Evolutionary conservation across 495 filamentous ascomycete genomes (phyloP).

Genomic region (Podospora pseudopauciseta): DNA sequence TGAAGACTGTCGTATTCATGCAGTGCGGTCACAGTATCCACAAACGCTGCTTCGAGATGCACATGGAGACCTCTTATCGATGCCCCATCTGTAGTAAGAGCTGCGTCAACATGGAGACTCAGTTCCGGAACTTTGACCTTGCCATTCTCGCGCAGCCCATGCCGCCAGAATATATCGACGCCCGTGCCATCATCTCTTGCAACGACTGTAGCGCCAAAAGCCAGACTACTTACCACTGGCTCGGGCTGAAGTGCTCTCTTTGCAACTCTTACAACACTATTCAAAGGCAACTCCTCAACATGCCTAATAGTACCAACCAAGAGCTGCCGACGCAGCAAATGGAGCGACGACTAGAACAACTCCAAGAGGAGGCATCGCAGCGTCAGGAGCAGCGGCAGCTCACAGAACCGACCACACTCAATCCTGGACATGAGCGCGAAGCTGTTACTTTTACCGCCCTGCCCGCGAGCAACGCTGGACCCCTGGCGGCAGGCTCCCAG

Average conservation of each 20-base stretch:
- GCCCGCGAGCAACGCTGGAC: neutral
- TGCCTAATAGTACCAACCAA: conserved; percentile 21
- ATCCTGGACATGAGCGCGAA: neutral
- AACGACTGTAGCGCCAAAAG: conserved; percentile 92
- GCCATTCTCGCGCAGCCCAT: conserved; percentile 87
- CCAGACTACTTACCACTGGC: conserved; percentile 85
- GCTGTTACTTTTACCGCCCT: neutral
- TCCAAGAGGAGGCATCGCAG: neutral
- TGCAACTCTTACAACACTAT: conserved; percentile 84
- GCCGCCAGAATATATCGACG: conserved; percentile 75
- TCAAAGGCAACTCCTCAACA: conserved; percentile 57
- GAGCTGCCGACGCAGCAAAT: conserved; percentile 1
- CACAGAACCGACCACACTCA: neutral
- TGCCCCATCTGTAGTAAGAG: conserved; percentile 94
- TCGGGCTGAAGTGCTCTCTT: conserved; percentile 83
- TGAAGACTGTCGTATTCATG: conserved; percentile 86
- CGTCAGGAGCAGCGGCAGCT: neutral
- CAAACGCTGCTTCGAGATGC: conserved; percentile 74
- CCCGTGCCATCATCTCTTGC: conserved; percentile 78
- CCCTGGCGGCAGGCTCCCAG: too few species aligned
- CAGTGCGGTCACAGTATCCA: conserved; percentile 96
- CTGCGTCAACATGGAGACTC: conserved; percentile 93
- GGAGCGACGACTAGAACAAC: neutral
- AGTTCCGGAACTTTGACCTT: conserved; percentile 84
- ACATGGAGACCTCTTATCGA: conserved; percentile 83